Conservation (phyloP, 352 stramenopile species). For the Plasmopara viticola region DNA sequence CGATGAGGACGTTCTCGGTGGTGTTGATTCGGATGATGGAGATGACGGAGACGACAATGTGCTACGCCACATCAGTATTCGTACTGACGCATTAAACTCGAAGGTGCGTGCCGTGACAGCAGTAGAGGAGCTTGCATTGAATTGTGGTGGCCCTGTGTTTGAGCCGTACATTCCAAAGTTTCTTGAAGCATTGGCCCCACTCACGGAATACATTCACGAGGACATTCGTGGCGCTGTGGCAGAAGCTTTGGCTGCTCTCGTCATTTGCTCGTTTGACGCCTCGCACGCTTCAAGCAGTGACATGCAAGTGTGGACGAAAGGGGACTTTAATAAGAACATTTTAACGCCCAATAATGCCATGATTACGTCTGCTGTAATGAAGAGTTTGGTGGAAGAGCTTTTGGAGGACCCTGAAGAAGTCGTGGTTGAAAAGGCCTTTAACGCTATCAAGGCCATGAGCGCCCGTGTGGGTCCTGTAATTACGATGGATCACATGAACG, state of each 20-base stretch:
- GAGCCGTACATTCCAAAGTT: slow-evolving; percentile 83
- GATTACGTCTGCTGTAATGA: slow-evolving; percentile 73
- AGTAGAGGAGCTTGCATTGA: slow-evolving; percentile 80
- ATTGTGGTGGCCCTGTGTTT: slow-evolving; percentile 66
- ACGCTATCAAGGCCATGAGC: slow-evolving; percentile 93
- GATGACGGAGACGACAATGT: slow-evolving; percentile 66
- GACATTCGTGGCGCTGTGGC: slow-evolving; percentile 75
- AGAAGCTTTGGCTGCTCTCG: slow-evolving; percentile 69
- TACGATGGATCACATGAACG: slow-evolving; percentile 85
- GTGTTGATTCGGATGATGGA: slow-evolving; percentile 75
- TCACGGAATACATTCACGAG: slow-evolving; percentile 86
- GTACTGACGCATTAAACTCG: slow-evolving; percentile 78
- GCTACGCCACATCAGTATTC: slow-evolving; percentile 79
- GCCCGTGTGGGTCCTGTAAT: slow-evolving; percentile 89
- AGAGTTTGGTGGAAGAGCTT: slow-evolving; percentile 69
- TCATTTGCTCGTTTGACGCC: slow-evolving; percentile 82
- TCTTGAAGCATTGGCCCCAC: slow-evolving; percentile 64
- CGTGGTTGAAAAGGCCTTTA: slow-evolving; percentile 94
- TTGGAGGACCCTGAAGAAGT: slow-evolving; percentile 73
- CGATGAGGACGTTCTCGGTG: slow-evolving; percentile 64
- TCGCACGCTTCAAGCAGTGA: slow-evolving; percentile 73
- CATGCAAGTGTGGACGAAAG: slow-evolving; percentile 78
- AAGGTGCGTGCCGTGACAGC: slow-evolving; percentile 77
- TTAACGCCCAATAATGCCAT: slow-evolving; percentile 71
- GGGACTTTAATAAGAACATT: slow-evolving; percentile 75